phyloP scores from a whole-genome alignment of 78 protist species.

The Dictyostelium purpureum region DNA sequence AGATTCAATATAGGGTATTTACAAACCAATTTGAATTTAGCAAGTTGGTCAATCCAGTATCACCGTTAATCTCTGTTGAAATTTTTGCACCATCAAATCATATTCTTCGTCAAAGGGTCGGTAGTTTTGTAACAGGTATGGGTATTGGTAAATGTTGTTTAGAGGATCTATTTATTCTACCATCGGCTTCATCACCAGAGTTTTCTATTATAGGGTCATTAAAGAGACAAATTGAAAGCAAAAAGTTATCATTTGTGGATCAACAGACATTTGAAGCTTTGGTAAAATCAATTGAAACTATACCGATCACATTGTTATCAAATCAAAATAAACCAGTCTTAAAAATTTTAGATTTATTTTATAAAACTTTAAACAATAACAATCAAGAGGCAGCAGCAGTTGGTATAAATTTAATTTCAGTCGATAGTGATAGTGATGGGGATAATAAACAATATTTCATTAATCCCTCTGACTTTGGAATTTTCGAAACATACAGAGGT shows the following conservation, averaged over 20 bases:
- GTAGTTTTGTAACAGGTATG: constrained; percentile 45
- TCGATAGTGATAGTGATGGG: not conserved
- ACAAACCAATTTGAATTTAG: not conserved
- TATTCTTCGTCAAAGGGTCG: constrained; percentile 19
- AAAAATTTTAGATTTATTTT: not conserved
- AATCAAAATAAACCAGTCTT: constrained; percentile 19
- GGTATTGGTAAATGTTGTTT: constrained; percentile 57
- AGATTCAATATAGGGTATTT: not conserved
- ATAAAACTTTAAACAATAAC: not conserved
- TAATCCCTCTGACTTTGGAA: constrained; percentile 5
- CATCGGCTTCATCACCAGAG: constrained; percentile 38
- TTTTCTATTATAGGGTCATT: not conserved
- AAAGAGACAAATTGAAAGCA: not conserved
- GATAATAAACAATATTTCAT: too few relatives aligned
- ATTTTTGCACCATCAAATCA: not conserved
- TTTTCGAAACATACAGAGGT: constrained; percentile 20
- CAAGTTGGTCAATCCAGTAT: not conserved
- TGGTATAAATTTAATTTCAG: not conserved
- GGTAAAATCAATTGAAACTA: not conserved
- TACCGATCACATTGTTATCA: not conserved
- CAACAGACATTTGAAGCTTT: not conserved
- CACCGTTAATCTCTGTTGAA: not conserved
- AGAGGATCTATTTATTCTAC: constrained; percentile 59
- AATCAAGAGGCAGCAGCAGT: not conserved
- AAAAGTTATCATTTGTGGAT: not conserved